A percentile compares a stretch with the other conserved stretches of the same genome.
Evolutionary conservation across 2,329 filamentous ascomycete species (phyloP).

Genomic region (Talaromyces sp.): DNA sequence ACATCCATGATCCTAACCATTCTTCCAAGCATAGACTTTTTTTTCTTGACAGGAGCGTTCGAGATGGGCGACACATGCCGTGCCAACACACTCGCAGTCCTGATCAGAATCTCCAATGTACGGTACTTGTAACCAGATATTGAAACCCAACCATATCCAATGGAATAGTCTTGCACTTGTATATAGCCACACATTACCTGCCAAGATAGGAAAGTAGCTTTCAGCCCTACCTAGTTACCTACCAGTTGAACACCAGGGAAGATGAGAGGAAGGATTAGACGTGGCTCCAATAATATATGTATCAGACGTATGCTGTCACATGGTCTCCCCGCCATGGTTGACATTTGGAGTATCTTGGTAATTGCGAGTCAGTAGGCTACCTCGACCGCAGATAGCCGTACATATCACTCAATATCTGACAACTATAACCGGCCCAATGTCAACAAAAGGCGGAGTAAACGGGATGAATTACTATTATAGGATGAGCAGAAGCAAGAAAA

Average conservation of each 20-base stretch:
- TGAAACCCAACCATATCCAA: not conserved
- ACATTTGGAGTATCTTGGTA: not conserved
- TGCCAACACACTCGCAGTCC: not conserved
- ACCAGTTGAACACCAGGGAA: not conserved
- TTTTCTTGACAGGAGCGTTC: conserved; percentile 1
- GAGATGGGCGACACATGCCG: not conserved
- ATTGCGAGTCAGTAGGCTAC: not conserved
- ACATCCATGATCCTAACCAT: not conserved
- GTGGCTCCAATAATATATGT: not conserved
- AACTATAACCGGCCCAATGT: not conserved
- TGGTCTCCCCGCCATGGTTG: not conserved
- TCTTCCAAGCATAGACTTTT: not conserved
- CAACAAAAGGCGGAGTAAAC: not conserved
- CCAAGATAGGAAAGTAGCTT: not conserved
- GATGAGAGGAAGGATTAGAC: not conserved
- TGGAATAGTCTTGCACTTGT: not conserved
- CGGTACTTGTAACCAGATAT: not conserved
- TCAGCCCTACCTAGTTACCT: not conserved
- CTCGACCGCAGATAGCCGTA: not conserved
- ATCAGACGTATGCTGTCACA: not conserved
- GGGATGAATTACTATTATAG: not conserved
- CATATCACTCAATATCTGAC: not conserved
- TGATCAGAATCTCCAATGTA: not conserved
- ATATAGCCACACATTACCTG: not conserved
- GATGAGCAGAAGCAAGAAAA: not conserved